phyloP scores from a whole-genome alignment of 2,329 filamentous ascomycete genomes.

The Simplicillium aogashimaense region DNA sequence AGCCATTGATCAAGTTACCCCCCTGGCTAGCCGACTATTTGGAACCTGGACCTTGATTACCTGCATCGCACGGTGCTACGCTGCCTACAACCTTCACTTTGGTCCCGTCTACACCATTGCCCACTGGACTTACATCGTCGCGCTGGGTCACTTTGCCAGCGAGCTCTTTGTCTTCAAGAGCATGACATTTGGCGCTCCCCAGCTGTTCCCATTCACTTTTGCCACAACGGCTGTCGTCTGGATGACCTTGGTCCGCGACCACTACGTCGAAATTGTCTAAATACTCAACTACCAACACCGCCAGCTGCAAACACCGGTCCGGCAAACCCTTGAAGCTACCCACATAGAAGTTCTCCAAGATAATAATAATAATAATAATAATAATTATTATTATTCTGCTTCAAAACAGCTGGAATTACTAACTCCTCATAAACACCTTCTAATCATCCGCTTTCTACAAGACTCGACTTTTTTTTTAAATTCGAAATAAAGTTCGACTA shows the following conservation, averaged over 20 bases:
- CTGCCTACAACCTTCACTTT: slow-evolving; percentile 70
- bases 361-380: too few relatives aligned
- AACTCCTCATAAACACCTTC: too few relatives aligned
- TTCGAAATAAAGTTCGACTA: too few relatives aligned
- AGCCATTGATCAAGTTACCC: slow-evolving; percentile 54
- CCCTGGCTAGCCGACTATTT: slow-evolving; percentile 70
- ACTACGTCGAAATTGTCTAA: slow-evolving; percentile 48
- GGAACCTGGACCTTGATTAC: slow-evolving; percentile 82
- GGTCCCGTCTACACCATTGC: slow-evolving; percentile 69
- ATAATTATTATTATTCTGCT: too few relatives aligned
- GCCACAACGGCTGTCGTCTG: slow-evolving; percentile 42
- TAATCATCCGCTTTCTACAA: too few relatives aligned
- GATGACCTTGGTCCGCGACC: slow-evolving; percentile 58
- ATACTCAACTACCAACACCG: not conserved
- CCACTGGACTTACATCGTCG: slow-evolving; percentile 72
- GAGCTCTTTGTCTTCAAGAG: slow-evolving; percentile 77
- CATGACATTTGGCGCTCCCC: slow-evolving; percentile 50
- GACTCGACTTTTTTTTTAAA: too few relatives aligned
- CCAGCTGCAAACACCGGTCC: too few relatives aligned
- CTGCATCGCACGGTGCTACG: slow-evolving; percentile 68
- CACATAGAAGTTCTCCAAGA: not conserved
- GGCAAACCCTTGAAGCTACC: not conserved
- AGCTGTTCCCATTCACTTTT: slow-evolving; percentile 45
- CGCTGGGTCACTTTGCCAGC: slow-evolving; percentile 65
- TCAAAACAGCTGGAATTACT: too few relatives aligned